A percentile compares a stretch with the other conserved stretches of the same genome.
phyloP scores from a whole-genome alignment of 768 basidiomycete genomes.

The Scleroderma citrinum region DNA sequence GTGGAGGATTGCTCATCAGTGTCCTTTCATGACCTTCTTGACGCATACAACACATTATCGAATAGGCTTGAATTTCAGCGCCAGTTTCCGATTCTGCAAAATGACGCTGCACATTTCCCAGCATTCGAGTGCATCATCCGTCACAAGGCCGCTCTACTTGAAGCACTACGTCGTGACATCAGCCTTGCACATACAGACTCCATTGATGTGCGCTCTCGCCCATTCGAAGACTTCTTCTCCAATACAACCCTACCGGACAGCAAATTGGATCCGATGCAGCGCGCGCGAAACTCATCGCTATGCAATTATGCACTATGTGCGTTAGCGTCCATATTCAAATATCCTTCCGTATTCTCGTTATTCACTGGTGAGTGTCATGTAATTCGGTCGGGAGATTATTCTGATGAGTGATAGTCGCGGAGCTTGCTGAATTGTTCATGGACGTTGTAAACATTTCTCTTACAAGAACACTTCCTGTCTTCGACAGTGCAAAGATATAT shows the following conservation, averaged over 20 bases:
- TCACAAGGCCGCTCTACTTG: slow-evolving; percentile 30
- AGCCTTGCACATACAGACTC: slow-evolving; percentile 35
- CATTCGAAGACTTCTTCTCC: slow-evolving; percentile 5
- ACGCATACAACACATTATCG: slow-evolving; percentile 54
- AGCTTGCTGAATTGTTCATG: slow-evolving; percentile 39
- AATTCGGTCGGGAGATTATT: neutral
- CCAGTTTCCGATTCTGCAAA: slow-evolving; percentile 6
- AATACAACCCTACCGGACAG: slow-evolving; percentile 4
- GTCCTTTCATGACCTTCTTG: slow-evolving; percentile 50
- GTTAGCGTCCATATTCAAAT: slow-evolving; percentile 46
- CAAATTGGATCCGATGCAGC: slow-evolving; percentile 34
- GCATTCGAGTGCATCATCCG: slow-evolving; percentile 27
- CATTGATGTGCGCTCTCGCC: slow-evolving; percentile 5
- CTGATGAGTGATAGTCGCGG: slow-evolving; percentile 29
- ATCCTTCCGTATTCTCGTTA: slow-evolving; percentile 36
- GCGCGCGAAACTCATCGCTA: slow-evolving; percentile 38
- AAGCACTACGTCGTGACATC: slow-evolving; percentile 49
- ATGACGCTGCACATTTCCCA: slow-evolving; percentile 3
- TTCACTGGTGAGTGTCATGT: slow-evolving; percentile 42
- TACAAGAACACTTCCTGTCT: slow-evolving; percentile 28
- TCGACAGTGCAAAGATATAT: slow-evolving; percentile 39
- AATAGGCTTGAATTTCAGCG: slow-evolving; percentile 32
- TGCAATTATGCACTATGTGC: slow-evolving; percentile 50
- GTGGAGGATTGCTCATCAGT: slow-evolving; percentile 32
- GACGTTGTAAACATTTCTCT: slow-evolving; percentile 40